A percentile compares a stretch with the other conserved stretches of the same genome.
Conservation (phyloP, 169 alveolate genomes). For the Babesia bigemina region DNA sequence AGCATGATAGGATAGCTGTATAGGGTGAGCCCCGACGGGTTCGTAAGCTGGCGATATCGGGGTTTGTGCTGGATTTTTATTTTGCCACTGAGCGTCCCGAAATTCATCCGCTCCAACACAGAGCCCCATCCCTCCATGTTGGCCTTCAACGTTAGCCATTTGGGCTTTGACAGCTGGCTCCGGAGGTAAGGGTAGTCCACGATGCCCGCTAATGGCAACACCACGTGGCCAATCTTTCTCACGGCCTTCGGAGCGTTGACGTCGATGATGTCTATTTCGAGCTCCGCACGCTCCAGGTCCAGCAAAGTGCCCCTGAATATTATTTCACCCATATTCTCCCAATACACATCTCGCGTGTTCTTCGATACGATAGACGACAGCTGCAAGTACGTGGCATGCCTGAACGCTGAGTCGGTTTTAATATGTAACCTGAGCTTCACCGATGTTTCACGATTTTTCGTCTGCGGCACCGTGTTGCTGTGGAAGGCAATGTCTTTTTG, state of each 20-base stretch:
- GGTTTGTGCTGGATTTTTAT: conserved; percentile 67
- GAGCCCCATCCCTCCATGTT: conserved; percentile 74
- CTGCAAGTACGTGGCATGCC: conserved; percentile 19
- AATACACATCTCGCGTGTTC: conserved; percentile 64
- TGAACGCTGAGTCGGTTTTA: conserved; percentile 33
- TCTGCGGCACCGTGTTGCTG: background rate
- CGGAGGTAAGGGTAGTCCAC: conserved; percentile 74
- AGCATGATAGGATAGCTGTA: conserved; percentile 55
- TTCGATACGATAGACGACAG: conserved; percentile 35
- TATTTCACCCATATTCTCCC: conserved; percentile 83
- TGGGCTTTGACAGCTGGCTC: conserved; percentile 59
- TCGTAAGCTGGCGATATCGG: conserved; percentile 68
- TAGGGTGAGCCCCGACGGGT: conserved; percentile 14
- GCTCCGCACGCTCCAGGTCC: conserved; percentile 77
- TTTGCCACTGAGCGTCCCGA: conserved; percentile 71
- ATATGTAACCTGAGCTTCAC: conserved; percentile 39
- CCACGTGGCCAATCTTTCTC: conserved; percentile 65
- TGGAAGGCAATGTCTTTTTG: conserved; percentile 18
- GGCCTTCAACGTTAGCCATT: conserved; percentile 73
- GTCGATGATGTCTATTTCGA: conserved; percentile 76
- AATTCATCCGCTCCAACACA: conserved; percentile 59
- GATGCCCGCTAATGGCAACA: conserved; percentile 69
- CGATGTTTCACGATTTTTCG: conserved; percentile 30
- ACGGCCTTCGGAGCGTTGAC: conserved; percentile 71
- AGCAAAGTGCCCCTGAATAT: conserved; percentile 80